Evolutionary conservation across 495 filamentous ascomycete species (phyloP).

Genomic region (Annulohypoxylon nitens): DNA sequence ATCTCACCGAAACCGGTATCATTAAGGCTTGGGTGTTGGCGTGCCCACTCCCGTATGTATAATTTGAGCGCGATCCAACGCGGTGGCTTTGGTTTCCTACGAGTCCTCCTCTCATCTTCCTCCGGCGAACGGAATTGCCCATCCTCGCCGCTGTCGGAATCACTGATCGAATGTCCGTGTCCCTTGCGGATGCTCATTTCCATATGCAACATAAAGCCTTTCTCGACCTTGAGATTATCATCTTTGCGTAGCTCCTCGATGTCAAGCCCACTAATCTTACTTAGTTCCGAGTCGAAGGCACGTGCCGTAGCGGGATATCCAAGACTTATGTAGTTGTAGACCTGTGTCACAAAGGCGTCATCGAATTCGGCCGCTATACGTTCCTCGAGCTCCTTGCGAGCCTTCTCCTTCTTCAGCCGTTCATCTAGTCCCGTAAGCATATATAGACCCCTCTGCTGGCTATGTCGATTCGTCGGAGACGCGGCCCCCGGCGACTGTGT

Average conservation of each 20-base stretch:
- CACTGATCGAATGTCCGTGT: slow-evolving; percentile 44
- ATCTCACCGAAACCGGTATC: slow-evolving; percentile 64
- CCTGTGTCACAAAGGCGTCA: slow-evolving; percentile 90
- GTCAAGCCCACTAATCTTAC: slow-evolving; percentile 77
- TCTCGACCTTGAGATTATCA: slow-evolving; percentile 72
- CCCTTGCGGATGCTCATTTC: slow-evolving; percentile 55
- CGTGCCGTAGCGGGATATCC: slow-evolving; percentile 88
- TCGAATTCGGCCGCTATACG: slow-evolving; percentile 75
- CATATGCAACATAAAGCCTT: slow-evolving; percentile 76
- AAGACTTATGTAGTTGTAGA: slow-evolving; percentile 94
- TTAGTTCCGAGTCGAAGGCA: slow-evolving; percentile 84
- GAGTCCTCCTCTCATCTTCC: slow-evolving; percentile 54
- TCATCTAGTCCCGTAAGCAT: slow-evolving; percentile 65
- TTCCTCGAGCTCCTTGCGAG: slow-evolving; percentile 63
- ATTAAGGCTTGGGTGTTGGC: slow-evolving; percentile 76
- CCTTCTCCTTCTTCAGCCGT: slow-evolving; percentile 61
- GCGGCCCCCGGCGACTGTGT: slow-evolving; percentile 32
- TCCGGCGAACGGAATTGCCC: slow-evolving; percentile 51
- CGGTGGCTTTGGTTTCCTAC: slow-evolving; percentile 63
- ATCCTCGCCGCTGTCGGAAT: slow-evolving; percentile 49
- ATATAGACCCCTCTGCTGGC: slow-evolving; percentile 57
- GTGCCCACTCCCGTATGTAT: slow-evolving; percentile 88
- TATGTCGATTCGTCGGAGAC: slow-evolving; percentile 41
- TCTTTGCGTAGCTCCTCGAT: slow-evolving; percentile 76
- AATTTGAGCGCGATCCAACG: slow-evolving; percentile 84